Evolutionary conservation across 805 yeast genomes (phyloP).

Genomic region (Wickerhamomyces queroliae): DNA sequence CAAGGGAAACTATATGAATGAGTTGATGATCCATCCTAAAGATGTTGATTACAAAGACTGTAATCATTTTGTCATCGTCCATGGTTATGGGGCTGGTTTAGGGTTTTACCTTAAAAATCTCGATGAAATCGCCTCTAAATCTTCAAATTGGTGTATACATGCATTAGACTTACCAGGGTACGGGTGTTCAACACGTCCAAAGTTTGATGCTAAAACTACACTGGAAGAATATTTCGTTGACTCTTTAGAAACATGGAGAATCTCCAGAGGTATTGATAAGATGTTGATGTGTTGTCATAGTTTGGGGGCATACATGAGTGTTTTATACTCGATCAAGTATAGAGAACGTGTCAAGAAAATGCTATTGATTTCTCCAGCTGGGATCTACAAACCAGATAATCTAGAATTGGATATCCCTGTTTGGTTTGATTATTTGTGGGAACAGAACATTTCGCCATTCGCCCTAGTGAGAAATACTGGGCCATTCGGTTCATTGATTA

Average conservation of each 20-base stretch:
- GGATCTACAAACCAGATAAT: slow-evolving; percentile 48
- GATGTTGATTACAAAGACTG: slow-evolving; percentile 24
- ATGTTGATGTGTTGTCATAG: slow-evolving; percentile 79
- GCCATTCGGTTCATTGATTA: slow-evolving; percentile 76
- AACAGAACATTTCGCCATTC: slow-evolving; percentile 81
- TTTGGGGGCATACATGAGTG: slow-evolving; percentile 82
- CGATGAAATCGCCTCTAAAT: slow-evolving; percentile 37
- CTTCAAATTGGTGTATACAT: slow-evolving; percentile 63
- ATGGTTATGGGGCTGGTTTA: slow-evolving; percentile 94
- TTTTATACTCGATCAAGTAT: slow-evolving; percentile 55
- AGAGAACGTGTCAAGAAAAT: slow-evolving; percentile 62
- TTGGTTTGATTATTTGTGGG: slow-evolving; percentile 84
- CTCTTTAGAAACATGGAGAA: slow-evolving; percentile 61
- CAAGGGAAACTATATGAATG: slow-evolving; percentile 60
- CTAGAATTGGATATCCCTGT: slow-evolving; percentile 48
- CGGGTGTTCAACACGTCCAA: slow-evolving; percentile 83
- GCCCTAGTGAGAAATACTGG: slow-evolving; percentile 71
- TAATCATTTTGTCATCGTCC: slow-evolving; percentile 66
- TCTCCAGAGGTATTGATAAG: slow-evolving; percentile 36
- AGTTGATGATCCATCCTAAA: slow-evolving; percentile 56
- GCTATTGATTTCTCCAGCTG: slow-evolving; percentile 88
- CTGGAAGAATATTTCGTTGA: slow-evolving; percentile 39
- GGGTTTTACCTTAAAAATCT: slow-evolving; percentile 80
- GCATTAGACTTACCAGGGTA: slow-evolving; percentile 87
- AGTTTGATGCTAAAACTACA: slow-evolving; percentile 33